phyloP scores from a whole-genome alignment of 208 protist genomes.

The Acanthamoeba castellanii region DNA sequence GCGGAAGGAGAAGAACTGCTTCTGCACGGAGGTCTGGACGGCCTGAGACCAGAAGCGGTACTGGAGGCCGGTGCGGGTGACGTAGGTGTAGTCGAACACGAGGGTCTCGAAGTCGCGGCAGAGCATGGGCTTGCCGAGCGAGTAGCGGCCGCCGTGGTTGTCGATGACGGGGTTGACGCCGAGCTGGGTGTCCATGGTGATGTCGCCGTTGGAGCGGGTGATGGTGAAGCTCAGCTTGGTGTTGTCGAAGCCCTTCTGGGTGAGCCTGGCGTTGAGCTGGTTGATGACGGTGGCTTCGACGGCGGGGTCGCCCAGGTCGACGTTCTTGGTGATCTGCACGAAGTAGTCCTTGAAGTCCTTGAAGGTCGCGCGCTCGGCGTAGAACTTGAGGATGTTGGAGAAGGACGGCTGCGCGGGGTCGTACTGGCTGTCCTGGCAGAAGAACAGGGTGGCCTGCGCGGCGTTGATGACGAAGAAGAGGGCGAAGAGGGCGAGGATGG shows the following conservation, averaged over 20 bases:
- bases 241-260: background rate
- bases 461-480: background rate
- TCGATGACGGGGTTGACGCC: background rate
- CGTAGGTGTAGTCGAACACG: background rate
- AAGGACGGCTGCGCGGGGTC: background rate
- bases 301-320: background rate
- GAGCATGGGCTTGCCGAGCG: background rate
- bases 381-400: background rate
- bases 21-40: background rate
- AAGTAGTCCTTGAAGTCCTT: background rate
- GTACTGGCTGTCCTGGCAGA: background rate
- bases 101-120: background rate
- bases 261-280: background rate
- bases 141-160: background rate
- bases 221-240: background rate
- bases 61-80: background rate
- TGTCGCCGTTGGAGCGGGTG: background rate
- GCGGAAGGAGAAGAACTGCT: background rate
- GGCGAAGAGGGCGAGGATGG: background rate
- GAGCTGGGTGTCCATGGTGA: background rate
- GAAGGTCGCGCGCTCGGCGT: background rate
- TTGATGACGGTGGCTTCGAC: background rate
- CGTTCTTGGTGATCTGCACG: background rate
- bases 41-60: background rate
- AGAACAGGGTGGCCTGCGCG: background rate